These are phyloP conservation scores for Suillus lakei DNA, from an alignment of 768 basidiomycete species.

Conservation along the genomic window DNA sequence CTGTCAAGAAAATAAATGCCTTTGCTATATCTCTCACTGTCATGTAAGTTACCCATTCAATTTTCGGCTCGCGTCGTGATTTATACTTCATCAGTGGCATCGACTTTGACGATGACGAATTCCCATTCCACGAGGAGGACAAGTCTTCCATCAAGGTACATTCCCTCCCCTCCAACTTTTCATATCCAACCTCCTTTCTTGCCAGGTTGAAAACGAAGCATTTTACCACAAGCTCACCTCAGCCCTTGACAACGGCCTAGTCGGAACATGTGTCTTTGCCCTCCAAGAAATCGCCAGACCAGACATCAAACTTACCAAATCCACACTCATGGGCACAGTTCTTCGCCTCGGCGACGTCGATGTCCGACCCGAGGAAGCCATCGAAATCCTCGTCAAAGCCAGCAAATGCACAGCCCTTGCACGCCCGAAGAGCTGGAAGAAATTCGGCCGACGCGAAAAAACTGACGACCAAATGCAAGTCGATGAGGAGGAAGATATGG, in stretches of 20 bases:
- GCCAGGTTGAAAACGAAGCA: conserved; percentile 72
- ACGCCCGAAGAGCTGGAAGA: conserved; percentile 80
- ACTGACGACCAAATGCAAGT: conserved; percentile 34
- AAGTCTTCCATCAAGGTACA: conserved; percentile 78
- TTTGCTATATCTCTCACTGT: conserved; percentile 65
- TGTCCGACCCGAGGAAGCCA: conserved; percentile 65
- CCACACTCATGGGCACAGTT: conserved; percentile 62
- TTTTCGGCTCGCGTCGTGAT: not conserved
- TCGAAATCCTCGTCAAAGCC: conserved; percentile 74
- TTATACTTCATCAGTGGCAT: conserved; percentile 62
- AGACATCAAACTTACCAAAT: conserved; percentile 70
- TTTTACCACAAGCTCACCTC: conserved; percentile 61
- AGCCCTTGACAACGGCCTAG: conserved; percentile 35
- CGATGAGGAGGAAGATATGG: conserved; percentile 33
- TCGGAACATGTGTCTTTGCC: conserved; percentile 35
- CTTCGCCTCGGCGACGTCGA: conserved; percentile 83
- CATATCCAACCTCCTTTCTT: conserved; percentile 6
- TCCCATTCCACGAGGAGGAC: conserved; percentile 63
- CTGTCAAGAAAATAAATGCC: conserved; percentile 64
- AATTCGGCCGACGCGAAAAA: conserved; percentile 54
- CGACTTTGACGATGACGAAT: conserved; percentile 82
- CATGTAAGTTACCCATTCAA: conserved; percentile 54
- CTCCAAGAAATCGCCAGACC: conserved; percentile 45
- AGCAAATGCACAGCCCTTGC: conserved; percentile 80
- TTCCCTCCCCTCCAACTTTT: not conserved